Conservation (phyloP, 495 filamentous ascomycete genomes). For the Aspergillus steynii region DNA sequence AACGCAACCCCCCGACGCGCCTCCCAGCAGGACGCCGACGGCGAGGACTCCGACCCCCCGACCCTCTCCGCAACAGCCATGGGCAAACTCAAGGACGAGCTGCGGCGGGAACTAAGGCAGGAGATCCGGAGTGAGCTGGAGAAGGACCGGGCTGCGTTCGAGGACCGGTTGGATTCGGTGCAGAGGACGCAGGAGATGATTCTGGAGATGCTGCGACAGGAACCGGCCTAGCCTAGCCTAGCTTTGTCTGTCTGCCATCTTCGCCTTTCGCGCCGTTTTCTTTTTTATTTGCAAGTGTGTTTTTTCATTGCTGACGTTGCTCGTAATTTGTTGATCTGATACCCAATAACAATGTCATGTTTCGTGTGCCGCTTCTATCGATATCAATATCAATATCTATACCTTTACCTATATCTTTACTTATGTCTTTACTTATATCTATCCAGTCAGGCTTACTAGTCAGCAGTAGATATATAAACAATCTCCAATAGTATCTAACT, state of each 20-base stretch:
- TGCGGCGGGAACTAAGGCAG: conserved; percentile 27
- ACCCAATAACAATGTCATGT: background rate
- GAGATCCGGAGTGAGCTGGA: conserved; percentile 39
- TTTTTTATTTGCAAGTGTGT: conserved; percentile 11
- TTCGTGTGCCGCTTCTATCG: too few relatives aligned
- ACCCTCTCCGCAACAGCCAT: background rate
- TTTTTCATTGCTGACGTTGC: background rate
- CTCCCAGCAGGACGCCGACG: background rate
- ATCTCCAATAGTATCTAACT: conserved; percentile 24
- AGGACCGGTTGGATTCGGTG: conserved; percentile 42
- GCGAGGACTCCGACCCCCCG: background rate
- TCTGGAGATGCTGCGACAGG: conserved; percentile 47
- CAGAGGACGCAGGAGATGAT: conserved; percentile 49
- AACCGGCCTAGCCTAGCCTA: conserved; percentile 27
- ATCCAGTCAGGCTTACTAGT: too few relatives aligned
- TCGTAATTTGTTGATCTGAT: background rate
- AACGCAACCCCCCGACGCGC: background rate
- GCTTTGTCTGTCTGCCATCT: too few relatives aligned
- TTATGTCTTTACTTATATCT: too few relatives aligned
- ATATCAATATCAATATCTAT: too few relatives aligned
- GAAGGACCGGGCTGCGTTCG: conserved; percentile 33
- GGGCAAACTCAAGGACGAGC: background rate
- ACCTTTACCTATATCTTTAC: too few relatives aligned
- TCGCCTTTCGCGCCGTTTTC: conserved; percentile 2
- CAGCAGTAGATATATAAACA: background rate